These are phyloP conservation scores for Taxillus chinensis DNA, from an alignment of 164 flowering plant genomes.

Conservation along the genomic window DNA sequence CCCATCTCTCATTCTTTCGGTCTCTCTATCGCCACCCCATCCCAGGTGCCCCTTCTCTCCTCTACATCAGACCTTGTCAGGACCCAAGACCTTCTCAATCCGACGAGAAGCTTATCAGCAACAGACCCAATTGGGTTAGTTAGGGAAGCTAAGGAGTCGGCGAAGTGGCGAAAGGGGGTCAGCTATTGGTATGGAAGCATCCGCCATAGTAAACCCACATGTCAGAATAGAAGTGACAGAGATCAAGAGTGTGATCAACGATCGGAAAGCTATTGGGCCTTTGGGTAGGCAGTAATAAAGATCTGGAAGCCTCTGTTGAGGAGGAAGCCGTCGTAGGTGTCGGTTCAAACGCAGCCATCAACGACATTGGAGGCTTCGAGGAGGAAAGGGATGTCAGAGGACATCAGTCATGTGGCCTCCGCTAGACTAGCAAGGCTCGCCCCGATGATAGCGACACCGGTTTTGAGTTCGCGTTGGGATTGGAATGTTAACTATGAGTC, in stretches of 20 bases:
- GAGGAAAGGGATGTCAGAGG: conserved; percentile 56
- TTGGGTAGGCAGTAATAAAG: conserved; percentile 92
- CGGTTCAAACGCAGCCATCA: conserved; percentile 92
- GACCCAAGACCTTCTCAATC: conserved; percentile 36
- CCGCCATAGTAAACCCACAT: conserved; percentile 56
- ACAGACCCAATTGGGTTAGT: conserved; percentile 72
- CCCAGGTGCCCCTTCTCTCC: no score
- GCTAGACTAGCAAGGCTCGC: conserved; percentile 92
- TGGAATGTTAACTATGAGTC: no score
- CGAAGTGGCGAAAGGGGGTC: conserved; percentile 72
- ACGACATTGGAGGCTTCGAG: conserved; percentile 82
- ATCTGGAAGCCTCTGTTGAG: conserved; percentile 94
- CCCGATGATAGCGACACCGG: conserved; percentile 62
- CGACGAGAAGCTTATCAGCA: conserved; percentile 59
- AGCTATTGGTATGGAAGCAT: conserved; percentile 66
- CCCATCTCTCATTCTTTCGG: no score
- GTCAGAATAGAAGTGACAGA: conserved; percentile 75
- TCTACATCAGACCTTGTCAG: conserved; percentile 46
- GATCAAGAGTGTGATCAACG: conserved; percentile 34
- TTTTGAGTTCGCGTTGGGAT: conserved; percentile 10
- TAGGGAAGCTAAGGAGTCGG: conserved; percentile 47
- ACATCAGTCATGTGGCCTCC: conserved; percentile 63
- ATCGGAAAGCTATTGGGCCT: conserved; percentile 48
- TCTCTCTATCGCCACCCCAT: no score
- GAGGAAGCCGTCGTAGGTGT: conserved; percentile 61